Conservation (phyloP, 306 rosid species). For the Medicago lupulina region DNA sequence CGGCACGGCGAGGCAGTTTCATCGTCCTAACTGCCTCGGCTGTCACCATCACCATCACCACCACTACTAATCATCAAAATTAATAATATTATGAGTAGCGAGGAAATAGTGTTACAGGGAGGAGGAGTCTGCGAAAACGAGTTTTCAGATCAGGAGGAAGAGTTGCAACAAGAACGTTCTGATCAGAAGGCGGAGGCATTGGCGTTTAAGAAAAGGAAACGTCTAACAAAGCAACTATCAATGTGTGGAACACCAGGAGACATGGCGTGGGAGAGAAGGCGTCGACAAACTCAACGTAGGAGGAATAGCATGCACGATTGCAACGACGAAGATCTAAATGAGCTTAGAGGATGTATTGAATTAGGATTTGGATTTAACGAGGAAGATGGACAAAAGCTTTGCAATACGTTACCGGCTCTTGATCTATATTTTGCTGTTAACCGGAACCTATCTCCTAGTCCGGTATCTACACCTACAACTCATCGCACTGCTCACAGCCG, state of each 20-base stretch:
- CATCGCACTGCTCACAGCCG: constrained; percentile 23
- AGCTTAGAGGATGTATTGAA: constrained; percentile 85
- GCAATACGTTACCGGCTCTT: constrained; percentile 87
- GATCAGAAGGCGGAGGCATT: neutral
- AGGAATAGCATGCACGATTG: constrained; percentile 39
- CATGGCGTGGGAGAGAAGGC: constrained; percentile 82
- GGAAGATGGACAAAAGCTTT: constrained; percentile 75
- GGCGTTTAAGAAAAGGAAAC: constrained; percentile 51
- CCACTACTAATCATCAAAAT: neutral
- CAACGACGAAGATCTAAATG: constrained; percentile 72
- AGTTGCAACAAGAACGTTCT: constrained; percentile 12
- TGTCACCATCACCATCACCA: neutral
- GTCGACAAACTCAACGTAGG: constrained; percentile 54
- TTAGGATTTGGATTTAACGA: constrained; percentile 94
- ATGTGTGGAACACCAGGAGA: constrained; percentile 64
- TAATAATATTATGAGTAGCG: neutral
- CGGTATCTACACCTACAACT: constrained; percentile 63
- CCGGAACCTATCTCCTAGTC: constrained; percentile 62
- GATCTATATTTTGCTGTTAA: constrained; percentile 93
- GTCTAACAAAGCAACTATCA: constrained; percentile 59
- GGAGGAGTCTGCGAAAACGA: neutral
- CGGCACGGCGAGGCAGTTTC: neutral
- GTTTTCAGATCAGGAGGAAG: constrained; percentile 9
- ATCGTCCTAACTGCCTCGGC: neutral
- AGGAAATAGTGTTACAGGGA: neutral